Conservation (phyloP, 1,139 yeast species). For the Diutina pseudorugosa region DNA sequence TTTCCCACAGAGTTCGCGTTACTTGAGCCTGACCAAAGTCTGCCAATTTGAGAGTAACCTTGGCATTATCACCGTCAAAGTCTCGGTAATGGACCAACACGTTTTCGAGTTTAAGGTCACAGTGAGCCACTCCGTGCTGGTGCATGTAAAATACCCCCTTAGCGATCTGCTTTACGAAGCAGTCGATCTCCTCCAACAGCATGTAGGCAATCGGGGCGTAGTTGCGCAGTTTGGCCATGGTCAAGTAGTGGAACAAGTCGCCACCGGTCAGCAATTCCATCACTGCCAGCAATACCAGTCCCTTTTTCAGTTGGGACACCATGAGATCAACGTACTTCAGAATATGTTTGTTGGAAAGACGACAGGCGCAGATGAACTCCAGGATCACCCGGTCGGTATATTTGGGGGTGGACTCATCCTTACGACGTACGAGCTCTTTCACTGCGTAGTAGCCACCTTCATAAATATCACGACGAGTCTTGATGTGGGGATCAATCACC, state of each 20-base stretch:
- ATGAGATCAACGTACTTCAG: slow-evolving; percentile 58
- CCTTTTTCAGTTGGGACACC: slow-evolving; percentile 11
- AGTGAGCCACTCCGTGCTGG: slow-evolving; percentile 64
- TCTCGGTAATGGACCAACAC: slow-evolving; percentile 23
- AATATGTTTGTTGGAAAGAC: slow-evolving; percentile 58
- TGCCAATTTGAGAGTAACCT: slow-evolving; percentile 42
- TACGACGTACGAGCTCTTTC: slow-evolving; percentile 41
- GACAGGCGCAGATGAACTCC: slow-evolving; percentile 66
- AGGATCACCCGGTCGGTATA: slow-evolving; percentile 61
- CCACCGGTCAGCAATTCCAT: slow-evolving; percentile 74
- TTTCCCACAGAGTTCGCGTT: slow-evolving; percentile 56
- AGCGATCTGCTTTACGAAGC: slow-evolving; percentile 56
- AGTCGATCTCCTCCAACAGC: slow-evolving; percentile 41
- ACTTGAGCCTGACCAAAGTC: slow-evolving; percentile 75
- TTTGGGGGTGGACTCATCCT: slow-evolving; percentile 41
- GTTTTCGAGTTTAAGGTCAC: slow-evolving; percentile 62
- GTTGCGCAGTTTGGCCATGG: slow-evolving; percentile 6
- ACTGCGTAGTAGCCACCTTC: slow-evolving; percentile 41
- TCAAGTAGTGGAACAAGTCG: slow-evolving; percentile 36
- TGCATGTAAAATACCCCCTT: slow-evolving; percentile 59
- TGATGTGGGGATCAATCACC: slow-evolving; percentile 43
- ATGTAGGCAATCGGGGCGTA: slow-evolving; percentile 7
- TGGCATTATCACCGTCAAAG: slow-evolving; percentile 6
- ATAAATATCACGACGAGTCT: slow-evolving; percentile 5
- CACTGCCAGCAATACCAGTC: slow-evolving; percentile 21